A percentile compares a stretch with the other conserved stretches of the same genome.
These are phyloP conservation scores for Colletotrichum orchidophilum DNA, from an alignment of 2,329 filamentous ascomycete species.

Conservation along the genomic window DNA sequence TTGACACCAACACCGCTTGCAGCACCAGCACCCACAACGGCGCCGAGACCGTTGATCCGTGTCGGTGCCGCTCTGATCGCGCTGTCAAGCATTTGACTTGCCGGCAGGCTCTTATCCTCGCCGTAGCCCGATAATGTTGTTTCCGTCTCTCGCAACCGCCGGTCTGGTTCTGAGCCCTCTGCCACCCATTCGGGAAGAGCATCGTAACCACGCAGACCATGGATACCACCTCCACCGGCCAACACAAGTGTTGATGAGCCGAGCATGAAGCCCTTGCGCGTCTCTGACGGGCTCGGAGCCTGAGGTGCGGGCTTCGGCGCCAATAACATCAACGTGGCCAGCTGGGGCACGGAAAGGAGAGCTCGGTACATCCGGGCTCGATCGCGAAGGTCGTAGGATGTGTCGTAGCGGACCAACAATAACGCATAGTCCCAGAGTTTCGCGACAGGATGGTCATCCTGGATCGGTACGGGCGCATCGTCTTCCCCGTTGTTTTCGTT, in stretches of 20 bases:
- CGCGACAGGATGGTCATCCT: conserved; percentile 73
- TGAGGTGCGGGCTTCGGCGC: conserved; percentile 95
- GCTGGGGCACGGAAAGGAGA: conserved; percentile 82
- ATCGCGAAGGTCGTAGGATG: conserved; percentile 93
- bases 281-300: conserved; percentile 87
- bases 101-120: conserved; percentile 59
- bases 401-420: conserved; percentile 89
- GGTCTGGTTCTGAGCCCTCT: conserved; percentile 81
- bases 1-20: conserved; percentile 68
- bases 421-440: conserved; percentile 87
- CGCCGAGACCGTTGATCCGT: conserved; percentile 58
- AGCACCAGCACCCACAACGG: conserved; percentile 4
- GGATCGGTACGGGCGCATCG: conserved; percentile 43
- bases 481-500: conserved; percentile 51
- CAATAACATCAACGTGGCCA: conserved; percentile 89
- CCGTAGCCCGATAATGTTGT: conserved; percentile 47
- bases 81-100: conserved; percentile 71
- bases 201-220: conserved; percentile 82
- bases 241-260: conserved; percentile 89
- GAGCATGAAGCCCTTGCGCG: conserved; percentile 78
- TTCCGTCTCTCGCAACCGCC: conserved; percentile 72
- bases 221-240: conserved; percentile 76
- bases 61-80: conserved; percentile 51
- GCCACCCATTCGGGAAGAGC: conserved; percentile 85
- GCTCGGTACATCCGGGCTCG: conserved; percentile 88